A percentile compares a stretch with the other conserved stretches of the same genome.
Evolutionary conservation across 139 green algal genomes (phyloP).

Genomic region (Haematococcus lacustris): DNA sequence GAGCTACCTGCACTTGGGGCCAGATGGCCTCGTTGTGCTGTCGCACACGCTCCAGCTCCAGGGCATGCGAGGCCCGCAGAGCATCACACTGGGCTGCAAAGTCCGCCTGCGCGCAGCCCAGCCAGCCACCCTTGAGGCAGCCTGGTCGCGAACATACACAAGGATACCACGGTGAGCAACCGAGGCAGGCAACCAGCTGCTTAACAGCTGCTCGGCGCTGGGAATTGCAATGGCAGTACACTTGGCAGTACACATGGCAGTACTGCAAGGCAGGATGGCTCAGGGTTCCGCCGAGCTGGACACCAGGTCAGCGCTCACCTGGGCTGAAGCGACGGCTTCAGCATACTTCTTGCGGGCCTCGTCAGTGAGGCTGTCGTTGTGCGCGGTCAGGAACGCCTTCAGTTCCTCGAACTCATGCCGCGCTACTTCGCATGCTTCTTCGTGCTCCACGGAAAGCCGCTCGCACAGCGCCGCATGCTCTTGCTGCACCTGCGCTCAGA

Average conservation of each 20-base stretch:
- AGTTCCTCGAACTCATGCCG: conserved; percentile 29
- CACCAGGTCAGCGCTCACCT: conserved; percentile 11
- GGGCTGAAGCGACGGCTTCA: conserved; percentile 14
- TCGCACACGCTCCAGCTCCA: conserved; percentile 13
- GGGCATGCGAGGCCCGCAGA: conserved; percentile 8
- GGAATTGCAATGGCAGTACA: too few relatives aligned
- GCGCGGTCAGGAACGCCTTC: conserved; percentile 17
- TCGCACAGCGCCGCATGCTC: conserved; percentile 26
- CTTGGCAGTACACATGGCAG: too few relatives aligned
- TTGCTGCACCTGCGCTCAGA: conserved; percentile 7
- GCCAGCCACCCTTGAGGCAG: too few relatives aligned
- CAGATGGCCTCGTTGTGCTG: conserved; percentile 26
- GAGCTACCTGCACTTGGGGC: conserved; percentile 31
- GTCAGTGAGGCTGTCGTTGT: conserved; percentile 27
- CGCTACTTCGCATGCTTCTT: conserved; percentile 10
- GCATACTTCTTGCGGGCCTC: conserved; percentile 24
- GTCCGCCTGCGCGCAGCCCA: too few relatives aligned
- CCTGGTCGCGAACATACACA: too few relatives aligned
- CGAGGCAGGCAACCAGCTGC: too few relatives aligned
- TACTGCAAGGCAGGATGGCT: too few relatives aligned
- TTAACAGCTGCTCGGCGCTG: too few relatives aligned
- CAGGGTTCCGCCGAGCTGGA: too few relatives aligned
- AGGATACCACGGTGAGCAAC: too few relatives aligned
- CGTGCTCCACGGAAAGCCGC: conserved; percentile 25
- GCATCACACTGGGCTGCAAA: conserved; percentile 16